These are phyloP conservation scores for Calycina herbarum DNA, from an alignment of 2,329 filamentous ascomycete genomes.

Conservation along the genomic window DNA sequence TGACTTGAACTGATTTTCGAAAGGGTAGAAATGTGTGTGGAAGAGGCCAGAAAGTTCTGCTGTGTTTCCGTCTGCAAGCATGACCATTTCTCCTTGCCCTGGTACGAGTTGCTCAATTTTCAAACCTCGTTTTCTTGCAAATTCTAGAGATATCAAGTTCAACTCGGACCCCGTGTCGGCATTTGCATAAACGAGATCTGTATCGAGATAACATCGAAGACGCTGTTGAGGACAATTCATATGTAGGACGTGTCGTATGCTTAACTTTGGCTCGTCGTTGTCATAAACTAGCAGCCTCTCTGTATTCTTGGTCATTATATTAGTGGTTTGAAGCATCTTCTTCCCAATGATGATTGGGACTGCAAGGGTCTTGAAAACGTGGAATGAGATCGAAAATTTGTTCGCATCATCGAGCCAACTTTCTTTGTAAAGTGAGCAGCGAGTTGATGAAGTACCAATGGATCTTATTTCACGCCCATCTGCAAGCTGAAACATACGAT, in stretches of 20 bases:
- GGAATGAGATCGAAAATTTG: neutral
- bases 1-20: neutral
- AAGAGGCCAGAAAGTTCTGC: neutral
- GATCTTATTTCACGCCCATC: neutral
- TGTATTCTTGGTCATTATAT: neutral
- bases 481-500: neutral
- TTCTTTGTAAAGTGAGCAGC: neutral
- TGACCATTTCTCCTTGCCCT: neutral
- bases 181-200: neutral
- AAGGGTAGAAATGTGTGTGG: neutral
- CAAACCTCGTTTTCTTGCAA: neutral
- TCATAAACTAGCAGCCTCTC: neutral
- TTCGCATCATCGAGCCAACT: too few relatives aligned
- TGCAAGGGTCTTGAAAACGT: neutral
- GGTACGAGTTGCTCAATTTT: neutral
- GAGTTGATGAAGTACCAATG: neutral
- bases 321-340: neutral
- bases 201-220: neutral
- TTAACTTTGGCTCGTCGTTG: too few relatives aligned
- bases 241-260: neutral
- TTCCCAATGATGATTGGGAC: neutral
- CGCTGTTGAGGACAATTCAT: neutral
- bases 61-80: neutral
- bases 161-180: neutral
- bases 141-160: neutral